A percentile compares a stretch with the other conserved stretches of the same genome.
Conservation (phyloP, 1,284 basidiomycete species). For the Microbotryum scabiosae region DNA sequence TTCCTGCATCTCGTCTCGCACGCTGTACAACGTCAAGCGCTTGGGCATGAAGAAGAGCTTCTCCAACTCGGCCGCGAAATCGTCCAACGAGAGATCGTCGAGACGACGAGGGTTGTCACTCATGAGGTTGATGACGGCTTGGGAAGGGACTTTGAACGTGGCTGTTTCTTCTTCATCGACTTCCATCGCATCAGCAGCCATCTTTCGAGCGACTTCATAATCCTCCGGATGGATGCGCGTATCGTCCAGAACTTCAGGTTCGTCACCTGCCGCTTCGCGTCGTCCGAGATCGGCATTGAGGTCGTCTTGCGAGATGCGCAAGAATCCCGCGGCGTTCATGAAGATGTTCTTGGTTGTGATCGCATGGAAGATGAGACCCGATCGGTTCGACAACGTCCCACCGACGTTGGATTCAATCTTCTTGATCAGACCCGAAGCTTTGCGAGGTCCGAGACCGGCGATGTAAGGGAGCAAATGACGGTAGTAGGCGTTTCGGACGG, state of each 20-base stretch:
- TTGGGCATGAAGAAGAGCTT: conserved; percentile 69
- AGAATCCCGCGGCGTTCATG: conserved; percentile 81
- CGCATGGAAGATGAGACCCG: conserved; percentile 69
- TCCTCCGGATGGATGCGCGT: conserved; percentile 97
- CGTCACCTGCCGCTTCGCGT: conserved; percentile 49
- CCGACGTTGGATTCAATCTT: conserved; percentile 71
- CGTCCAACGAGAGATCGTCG: conserved; percentile 85
- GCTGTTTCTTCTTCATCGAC: conserved; percentile 79
- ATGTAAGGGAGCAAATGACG: conserved; percentile 81
- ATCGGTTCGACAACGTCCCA: conserved; percentile 72
- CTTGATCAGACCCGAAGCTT: conserved; percentile 76
- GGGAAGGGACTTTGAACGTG: conserved; percentile 67
- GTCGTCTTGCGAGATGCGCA: conserved; percentile 70
- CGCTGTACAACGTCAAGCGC: conserved; percentile 76
- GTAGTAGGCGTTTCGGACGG: conserved; percentile 77
- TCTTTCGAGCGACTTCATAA: conserved; percentile 94
- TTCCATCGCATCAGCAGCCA: conserved; percentile 95
- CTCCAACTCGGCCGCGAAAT: conserved; percentile 82
- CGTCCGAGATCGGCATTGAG: conserved; percentile 55
- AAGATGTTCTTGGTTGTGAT: conserved; percentile 71
- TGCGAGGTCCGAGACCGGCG: conserved; percentile 88
- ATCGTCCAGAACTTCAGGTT: conserved; percentile 82
- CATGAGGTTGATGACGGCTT: conserved; percentile 72
- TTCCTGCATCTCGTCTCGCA: conserved; percentile 75
- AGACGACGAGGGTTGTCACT: conserved; percentile 75